A percentile compares a stretch with the other conserved stretches of the same genome.
Evolutionary conservation across 1,284 basidiomycete species (phyloP).

Genomic region (Boletellus deceptivus): DNA sequence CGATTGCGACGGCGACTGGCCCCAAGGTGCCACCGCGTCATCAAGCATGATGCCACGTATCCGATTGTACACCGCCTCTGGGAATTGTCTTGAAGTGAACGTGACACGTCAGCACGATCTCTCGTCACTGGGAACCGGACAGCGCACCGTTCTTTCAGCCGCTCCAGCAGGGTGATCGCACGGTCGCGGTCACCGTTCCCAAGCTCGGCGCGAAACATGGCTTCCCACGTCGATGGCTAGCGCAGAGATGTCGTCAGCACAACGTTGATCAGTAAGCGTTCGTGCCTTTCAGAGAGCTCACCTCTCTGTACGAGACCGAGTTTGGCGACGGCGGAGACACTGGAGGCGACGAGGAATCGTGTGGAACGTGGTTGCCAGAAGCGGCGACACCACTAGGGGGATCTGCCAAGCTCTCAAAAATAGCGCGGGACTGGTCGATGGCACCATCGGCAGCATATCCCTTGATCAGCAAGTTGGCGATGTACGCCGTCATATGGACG

Average conservation of each 20-base stretch:
- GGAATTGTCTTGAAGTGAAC: slow-evolving; percentile 56
- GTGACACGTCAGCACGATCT: neutral
- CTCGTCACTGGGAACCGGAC: neutral
- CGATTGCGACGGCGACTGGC: slow-evolving; percentile 15
- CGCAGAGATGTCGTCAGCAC: slow-evolving; percentile 3
- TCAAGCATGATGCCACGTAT: slow-evolving; percentile 64
- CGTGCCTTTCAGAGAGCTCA: slow-evolving; percentile 43
- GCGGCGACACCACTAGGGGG: slow-evolving; percentile 86
- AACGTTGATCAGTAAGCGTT: neutral
- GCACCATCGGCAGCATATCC: slow-evolving; percentile 77
- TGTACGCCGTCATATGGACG: slow-evolving; percentile 93
- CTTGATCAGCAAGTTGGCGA: slow-evolving; percentile 91
- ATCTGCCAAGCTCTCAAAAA: slow-evolving; percentile 91
- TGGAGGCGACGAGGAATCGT: slow-evolving; percentile 40
- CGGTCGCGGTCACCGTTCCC: slow-evolving; percentile 70
- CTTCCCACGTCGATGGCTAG: slow-evolving; percentile 87
- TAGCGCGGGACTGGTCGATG: slow-evolving; percentile 64
- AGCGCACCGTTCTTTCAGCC: slow-evolving; percentile 72
- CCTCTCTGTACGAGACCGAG: slow-evolving; percentile 85
- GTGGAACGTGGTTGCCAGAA: slow-evolving; percentile 81
- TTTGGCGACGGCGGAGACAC: slow-evolving; percentile 29
- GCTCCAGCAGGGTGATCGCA: slow-evolving; percentile 70
- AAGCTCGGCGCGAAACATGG: slow-evolving; percentile 93
- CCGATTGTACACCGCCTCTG: slow-evolving; percentile 65
- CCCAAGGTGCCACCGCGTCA: slow-evolving; percentile 41